Base-by-base conservation (phyloP, 179 eudicot species). In the Silene coronaria region DNA sequence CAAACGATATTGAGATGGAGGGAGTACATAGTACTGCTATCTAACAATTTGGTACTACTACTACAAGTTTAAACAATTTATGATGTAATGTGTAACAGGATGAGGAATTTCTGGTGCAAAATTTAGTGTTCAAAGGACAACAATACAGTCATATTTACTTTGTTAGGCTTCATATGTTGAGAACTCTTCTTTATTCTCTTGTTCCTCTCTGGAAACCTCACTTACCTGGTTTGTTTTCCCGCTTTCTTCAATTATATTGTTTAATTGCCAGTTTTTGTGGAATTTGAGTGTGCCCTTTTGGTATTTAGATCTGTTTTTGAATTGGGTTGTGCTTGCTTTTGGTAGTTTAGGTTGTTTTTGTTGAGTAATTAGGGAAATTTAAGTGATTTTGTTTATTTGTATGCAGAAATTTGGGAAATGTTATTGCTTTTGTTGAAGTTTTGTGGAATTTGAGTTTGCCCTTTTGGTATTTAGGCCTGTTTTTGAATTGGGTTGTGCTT, bases 81-180 rank as follows among this genome's bases (percentile, higher is more conserved):
- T 42, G 13, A 42, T 42, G 48, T 42, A 42, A 42, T 42, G 17
- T 60, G 74, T 48, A 53, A 75, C 86, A 94, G 98, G 96, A 90
- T 79, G 89, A 86, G 53, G 82, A 67, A 2, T 92, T 84, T 78
- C 70, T 83, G 87, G 88, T 92, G 72, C 87, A 80, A 38, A 90
- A 86, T 76, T 95, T 90, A 82, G 85, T 79, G 67, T 95, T 92
- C 74, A 89, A 81, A 53, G 99, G 97, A 53, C 99, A 95, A 79
- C 97, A 92, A 74, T 95, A 91, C 86, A 95, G 97, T 74, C 99
- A 91, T 51, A 88, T 95, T n/a, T 95, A 95, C 86, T 90, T 85
- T 73, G 91, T 89, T 28, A 78, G 99, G 69, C 89, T 95, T 51
- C 95, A 89, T 60, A 32, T 88, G 73, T 78, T 92, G 91, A 87